Percentiles rank a stretch among this genome's conserved stretches.
These are phyloP conservation scores for Blastobotrys muscicola DNA, from an alignment of 805 yeast genomes.

Conservation along the genomic window DNA sequence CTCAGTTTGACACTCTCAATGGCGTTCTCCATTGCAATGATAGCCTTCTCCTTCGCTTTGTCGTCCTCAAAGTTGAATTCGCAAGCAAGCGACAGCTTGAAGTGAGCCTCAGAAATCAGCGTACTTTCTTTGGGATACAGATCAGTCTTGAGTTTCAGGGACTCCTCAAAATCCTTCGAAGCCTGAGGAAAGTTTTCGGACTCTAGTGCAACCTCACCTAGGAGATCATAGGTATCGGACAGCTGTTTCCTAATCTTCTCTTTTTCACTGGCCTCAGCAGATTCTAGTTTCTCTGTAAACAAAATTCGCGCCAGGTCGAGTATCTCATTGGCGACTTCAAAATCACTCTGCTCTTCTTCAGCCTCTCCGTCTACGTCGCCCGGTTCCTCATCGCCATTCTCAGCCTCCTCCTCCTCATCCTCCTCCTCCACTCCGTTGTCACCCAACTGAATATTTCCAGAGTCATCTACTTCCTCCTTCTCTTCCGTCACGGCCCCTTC, in stretches of 20 bases:
- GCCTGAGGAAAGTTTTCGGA: conserved; percentile 82
- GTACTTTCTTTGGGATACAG: conserved; percentile 45
- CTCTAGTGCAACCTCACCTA: conserved; percentile 87
- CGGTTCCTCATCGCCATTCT: conserved; percentile 6
- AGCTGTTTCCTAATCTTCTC: conserved; percentile 38
- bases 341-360: conserved; percentile 53
- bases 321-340: conserved; percentile 83
- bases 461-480: conserved; percentile 16
- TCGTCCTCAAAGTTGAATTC: conserved; percentile 59
- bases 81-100: conserved; percentile 66
- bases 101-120: conserved; percentile 67
- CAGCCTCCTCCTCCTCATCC: conserved; percentile 21
- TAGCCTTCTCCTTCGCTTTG: conserved; percentile 39
- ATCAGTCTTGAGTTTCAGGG: conserved; percentile 45
- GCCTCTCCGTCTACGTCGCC: conserved; percentile 22
- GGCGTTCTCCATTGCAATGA: conserved; percentile 46
- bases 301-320: conserved; percentile 68
- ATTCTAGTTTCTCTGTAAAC: conserved; percentile 39
- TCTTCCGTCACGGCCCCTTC: conserved; percentile 24
- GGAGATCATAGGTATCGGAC: conserved; percentile 63
- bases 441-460: conserved; percentile 5
- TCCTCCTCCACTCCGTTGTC: conserved; percentile 19
- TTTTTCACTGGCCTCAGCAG: conserved; percentile 7
- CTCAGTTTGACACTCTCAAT: conserved; percentile 38
- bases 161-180: conserved; percentile 50